phyloP scores from a whole-genome alignment of 1,284 basidiomycete genomes.

The Malassezia obtusa region DNA sequence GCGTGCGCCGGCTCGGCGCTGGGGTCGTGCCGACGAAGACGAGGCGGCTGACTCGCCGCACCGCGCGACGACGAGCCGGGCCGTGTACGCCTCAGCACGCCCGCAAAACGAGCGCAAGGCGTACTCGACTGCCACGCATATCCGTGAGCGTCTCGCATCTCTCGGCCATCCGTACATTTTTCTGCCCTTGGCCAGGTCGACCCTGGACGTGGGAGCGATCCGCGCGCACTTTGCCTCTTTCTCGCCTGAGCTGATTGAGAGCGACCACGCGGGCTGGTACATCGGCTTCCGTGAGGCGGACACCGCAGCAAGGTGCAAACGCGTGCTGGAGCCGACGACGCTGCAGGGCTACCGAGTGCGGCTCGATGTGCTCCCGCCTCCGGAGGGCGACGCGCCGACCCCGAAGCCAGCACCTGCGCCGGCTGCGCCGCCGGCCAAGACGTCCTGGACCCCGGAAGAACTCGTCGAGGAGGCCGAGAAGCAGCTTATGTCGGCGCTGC shows the following conservation, averaged over 20 bases:
- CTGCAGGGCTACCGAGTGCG: slow-evolving; percentile 24
- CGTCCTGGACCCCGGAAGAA: slow-evolving; percentile 56
- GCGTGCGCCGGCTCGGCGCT: background rate
- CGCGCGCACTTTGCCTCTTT: slow-evolving; percentile 27
- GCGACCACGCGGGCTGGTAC: slow-evolving; percentile 45
- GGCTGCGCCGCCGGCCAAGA: background rate
- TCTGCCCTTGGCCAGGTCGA: slow-evolving; percentile 21
- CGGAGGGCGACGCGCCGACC: background rate
- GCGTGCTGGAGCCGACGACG: slow-evolving; percentile 22
- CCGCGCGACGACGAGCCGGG: slow-evolving; percentile 11
- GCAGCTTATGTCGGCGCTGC: slow-evolving; percentile 59
- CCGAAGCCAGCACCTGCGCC: background rate
- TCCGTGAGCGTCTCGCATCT: slow-evolving; percentile 16
- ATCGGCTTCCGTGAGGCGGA: slow-evolving; percentile 27
- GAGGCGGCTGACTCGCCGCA: background rate
- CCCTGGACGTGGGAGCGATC: slow-evolving; percentile 26
- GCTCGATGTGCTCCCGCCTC: slow-evolving; percentile 21
- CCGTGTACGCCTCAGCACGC: background rate
- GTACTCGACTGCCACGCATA: background rate
- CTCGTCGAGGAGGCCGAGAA: slow-evolving; percentile 58
- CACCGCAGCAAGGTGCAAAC: slow-evolving; percentile 23
- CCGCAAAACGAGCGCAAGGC: background rate
- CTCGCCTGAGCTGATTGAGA: slow-evolving; percentile 29
- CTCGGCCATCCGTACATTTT: slow-evolving; percentile 24
- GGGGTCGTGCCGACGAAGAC: background rate